phyloP scores from a whole-genome alignment of 2,329 filamentous ascomycete species.

The Decorospora gaudefroyi region DNA sequence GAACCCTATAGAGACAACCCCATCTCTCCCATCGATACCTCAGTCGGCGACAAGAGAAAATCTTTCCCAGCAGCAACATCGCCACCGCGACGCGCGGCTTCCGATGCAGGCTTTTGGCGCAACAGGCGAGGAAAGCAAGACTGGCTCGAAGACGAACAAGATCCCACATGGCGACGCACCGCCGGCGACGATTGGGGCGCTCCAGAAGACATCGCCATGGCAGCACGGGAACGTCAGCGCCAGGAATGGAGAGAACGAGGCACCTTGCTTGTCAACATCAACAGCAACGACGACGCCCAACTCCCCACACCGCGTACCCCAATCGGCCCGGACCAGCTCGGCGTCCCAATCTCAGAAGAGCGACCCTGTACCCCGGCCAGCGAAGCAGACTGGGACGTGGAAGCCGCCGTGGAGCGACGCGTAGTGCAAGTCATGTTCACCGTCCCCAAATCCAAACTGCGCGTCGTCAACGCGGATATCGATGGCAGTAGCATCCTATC shows the following conservation, averaged over 20 bases:
- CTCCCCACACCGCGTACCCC: constrained; percentile 37
- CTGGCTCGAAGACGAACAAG: constrained; percentile 46
- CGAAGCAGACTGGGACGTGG: constrained; percentile 58
- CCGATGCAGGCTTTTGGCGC: constrained; percentile 51
- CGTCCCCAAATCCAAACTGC: constrained; percentile 79
- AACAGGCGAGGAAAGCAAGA: constrained; percentile 51
- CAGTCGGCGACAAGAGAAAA: constrained; percentile 17
- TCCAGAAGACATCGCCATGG: constrained; percentile 40
- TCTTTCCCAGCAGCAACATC: constrained; percentile 26
- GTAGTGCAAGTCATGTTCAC: constrained; percentile 78
- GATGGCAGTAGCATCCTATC: constrained; percentile 38
- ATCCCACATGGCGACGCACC: constrained; percentile 37
- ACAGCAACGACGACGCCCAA: constrained; percentile 34
- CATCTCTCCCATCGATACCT: constrained; percentile 12
- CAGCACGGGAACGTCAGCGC: constrained; percentile 39
- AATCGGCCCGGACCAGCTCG: constrained; percentile 31
- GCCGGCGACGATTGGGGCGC: constrained; percentile 47
- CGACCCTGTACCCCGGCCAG: constrained; percentile 40
- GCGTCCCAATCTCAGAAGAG: constrained; percentile 19
- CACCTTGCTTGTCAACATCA: constrained; percentile 37
- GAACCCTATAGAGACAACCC: constrained; percentile 42
- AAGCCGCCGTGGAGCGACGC: constrained; percentile 52
- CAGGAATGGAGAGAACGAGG: constrained; percentile 39
- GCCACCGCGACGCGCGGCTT: constrained; percentile 50
- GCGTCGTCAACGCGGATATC: constrained; percentile 74